These are phyloP conservation scores for Apiospora marii DNA, from an alignment of 2,329 filamentous ascomycete species.

Conservation along the genomic window DNA sequence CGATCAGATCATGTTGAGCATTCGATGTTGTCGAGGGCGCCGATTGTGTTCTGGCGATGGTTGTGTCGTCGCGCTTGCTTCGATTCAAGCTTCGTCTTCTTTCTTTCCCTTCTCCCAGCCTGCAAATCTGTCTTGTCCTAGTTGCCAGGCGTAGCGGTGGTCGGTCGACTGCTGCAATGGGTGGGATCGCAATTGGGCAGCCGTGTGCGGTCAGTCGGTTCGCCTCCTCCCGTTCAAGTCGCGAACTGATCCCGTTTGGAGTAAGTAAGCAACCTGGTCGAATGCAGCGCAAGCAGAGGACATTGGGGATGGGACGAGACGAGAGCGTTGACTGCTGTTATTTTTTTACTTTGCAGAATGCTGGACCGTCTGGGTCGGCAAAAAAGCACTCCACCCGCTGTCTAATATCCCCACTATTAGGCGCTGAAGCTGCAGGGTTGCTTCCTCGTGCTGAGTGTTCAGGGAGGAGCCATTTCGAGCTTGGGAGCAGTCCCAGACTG, in stretches of 20 bases:
- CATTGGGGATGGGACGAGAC: constrained; percentile 5
- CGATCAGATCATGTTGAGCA: constrained; percentile 2
- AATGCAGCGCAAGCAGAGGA: constrained; percentile 13
- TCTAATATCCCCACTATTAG: neutral
- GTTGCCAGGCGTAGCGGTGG: neutral
- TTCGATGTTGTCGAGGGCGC: neutral
- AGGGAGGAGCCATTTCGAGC: constrained; percentile 1
- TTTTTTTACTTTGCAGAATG: constrained; percentile 19
- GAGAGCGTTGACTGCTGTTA: neutral
- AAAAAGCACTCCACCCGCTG: neutral
- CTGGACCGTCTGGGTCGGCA: constrained; percentile 9
- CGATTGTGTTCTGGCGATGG: neutral
- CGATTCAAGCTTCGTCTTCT: constrained; percentile 12
- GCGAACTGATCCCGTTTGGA: constrained; percentile 13
- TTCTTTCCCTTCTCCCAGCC: neutral
- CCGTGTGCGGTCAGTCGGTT: neutral
- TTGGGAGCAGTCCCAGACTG: neutral
- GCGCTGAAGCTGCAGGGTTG: constrained; percentile 9
- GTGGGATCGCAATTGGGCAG: neutral
- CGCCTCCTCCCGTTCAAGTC: constrained; percentile 13
- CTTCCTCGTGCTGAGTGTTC: neutral
- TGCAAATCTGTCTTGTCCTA: constrained; percentile 13
- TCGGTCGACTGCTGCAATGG: neutral
- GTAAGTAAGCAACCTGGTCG: constrained; percentile 16
- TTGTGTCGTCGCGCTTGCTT: neutral